These are phyloP conservation scores for Trypanosomatidae sp. DNA, from an alignment of 208 protist species.

Conservation along the genomic window DNA sequence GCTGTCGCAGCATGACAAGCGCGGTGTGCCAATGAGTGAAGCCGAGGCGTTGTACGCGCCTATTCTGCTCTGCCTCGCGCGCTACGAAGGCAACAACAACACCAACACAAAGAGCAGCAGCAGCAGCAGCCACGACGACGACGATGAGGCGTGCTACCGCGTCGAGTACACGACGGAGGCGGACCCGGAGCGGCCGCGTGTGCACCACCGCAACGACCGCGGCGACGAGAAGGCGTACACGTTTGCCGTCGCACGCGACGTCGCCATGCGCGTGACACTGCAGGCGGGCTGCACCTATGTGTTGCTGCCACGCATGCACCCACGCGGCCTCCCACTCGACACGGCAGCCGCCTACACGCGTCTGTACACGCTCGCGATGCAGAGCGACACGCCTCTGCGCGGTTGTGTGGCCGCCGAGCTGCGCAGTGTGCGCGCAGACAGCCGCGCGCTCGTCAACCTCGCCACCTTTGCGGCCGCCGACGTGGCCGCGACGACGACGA, in stretches of 20 bases:
- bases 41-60: constrained; percentile 17
- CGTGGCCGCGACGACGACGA: too few species aligned
- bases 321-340: constrained; percentile 31
- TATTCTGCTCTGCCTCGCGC: constrained; percentile 39
- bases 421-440: too few species aligned
- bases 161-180: constrained; percentile 15
- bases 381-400: too few species aligned
- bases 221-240: constrained; percentile 33
- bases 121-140: background rate
- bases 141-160: background rate
- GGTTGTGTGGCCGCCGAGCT: too few species aligned
- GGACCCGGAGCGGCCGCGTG: constrained; percentile 12
- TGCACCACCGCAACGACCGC: too few species aligned
- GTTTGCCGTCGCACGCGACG: constrained; percentile 38
- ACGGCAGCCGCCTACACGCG: too few species aligned
- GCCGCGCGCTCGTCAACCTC: too few species aligned
- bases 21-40: constrained; percentile 11
- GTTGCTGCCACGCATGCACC: constrained; percentile 49
- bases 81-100: constrained; percentile 3
- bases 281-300: constrained; percentile 28
- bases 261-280: constrained; percentile 42
- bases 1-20: constrained; percentile 62
- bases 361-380: too few species aligned
- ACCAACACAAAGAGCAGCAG: too few species aligned
- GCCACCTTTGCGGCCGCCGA: too few species aligned